Base-by-base conservation (phyloP, 306 rosid genomes). In the Corylus avellana region DNA sequence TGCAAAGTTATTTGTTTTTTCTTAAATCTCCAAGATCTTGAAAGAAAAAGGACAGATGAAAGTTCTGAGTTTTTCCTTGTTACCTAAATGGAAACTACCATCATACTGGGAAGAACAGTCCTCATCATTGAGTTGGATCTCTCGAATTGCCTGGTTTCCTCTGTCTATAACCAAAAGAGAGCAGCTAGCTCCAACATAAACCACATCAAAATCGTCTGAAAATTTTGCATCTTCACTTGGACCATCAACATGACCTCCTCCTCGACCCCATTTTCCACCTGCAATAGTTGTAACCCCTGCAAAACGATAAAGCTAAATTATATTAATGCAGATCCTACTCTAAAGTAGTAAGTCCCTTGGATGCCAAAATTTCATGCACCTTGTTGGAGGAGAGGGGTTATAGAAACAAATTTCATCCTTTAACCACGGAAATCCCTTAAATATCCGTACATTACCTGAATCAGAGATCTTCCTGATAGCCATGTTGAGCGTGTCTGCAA, bases 231-330 rank as follows among this genome's bases (percentile, higher is more conserved):
- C 98, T 78, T 96, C 99, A 90, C 98, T 88, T 75, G 97, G 94
- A 85, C 98, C 99, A 87, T 96, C 99, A 78, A 96, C 90, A 82
- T 93, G 99, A 59, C 95, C 96, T 72, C 92, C 93, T 73, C 89
- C 79, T 79, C 80, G 91, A 66, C 89, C 90, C 90, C 98, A 69
- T 89, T 85, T 91, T 78, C 99, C 99, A 83, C 99, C 99, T 74
- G 99, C 99, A 87, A 96, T 96, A 7, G 99, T 96, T 22, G 99
- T 91, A 29, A 96, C 93, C 63, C 99, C 99, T 96, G 87, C 67
- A 61, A 64, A 75, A 80, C 53, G 12, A 18, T 55, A 73, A 80
- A 58, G 42, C 22, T 62, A 27, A 68, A 68, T 75, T 73, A 72
- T 82, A 70, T 35, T 75, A n/a, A 22, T 29, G 66, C 29, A 46